Evolutionary conservation across 2,329 filamentous ascomycete genomes (phyloP), one percentile per base, ranked within the genome.

Genomic region (Rhinocladiella mackenziei): DNA sequence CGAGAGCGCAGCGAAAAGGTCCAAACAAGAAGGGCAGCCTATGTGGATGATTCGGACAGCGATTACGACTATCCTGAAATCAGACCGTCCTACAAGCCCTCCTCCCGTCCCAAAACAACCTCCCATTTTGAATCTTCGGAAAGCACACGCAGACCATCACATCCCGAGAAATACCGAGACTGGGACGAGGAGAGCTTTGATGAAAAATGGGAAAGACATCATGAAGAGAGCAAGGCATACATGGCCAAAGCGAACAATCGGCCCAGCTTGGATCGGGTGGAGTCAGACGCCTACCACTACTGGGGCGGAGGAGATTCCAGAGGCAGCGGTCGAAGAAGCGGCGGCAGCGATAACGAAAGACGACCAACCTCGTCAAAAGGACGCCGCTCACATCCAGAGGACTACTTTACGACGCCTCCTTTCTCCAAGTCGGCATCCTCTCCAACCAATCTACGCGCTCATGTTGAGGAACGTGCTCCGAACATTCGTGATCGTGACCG

Each of bases 1-100:
- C 63, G 62, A 42, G 67, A 70, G 39, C 55, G 56, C 31, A 64
- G 59, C 25, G 65, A 66, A 20, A 72, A 71, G 50, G 20, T 43
- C 18, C 60, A 62, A 39, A 62, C 61, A 19, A 58, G 56, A 18
- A 49, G 56, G 25, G 56, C 53, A 13, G 29, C 59, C 3, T 61
- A 59, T 45, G 56, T 58, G 3, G 56, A 56, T 18, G 60, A 60
- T 5, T 58, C 61, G 5, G 64, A 63, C 9, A 65, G 60, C 18
- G 65, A 67, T 22, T 62, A 58, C 3, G 63, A 62, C 29, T 20
- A 26, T 20, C 29, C 45, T 3, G 39, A 53, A 20, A 32, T 53
- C 18, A 33, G 47, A 28, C 45, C 50, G n/a, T 47, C 46, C 19
- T 35, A 41, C 20, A 50, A 50, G 31, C 25, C 45, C 15, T 37